These are phyloP conservation scores for Rhamnella rubrinervis DNA, from an alignment of 331 rosid species.

Conservation along the genomic window DNA sequence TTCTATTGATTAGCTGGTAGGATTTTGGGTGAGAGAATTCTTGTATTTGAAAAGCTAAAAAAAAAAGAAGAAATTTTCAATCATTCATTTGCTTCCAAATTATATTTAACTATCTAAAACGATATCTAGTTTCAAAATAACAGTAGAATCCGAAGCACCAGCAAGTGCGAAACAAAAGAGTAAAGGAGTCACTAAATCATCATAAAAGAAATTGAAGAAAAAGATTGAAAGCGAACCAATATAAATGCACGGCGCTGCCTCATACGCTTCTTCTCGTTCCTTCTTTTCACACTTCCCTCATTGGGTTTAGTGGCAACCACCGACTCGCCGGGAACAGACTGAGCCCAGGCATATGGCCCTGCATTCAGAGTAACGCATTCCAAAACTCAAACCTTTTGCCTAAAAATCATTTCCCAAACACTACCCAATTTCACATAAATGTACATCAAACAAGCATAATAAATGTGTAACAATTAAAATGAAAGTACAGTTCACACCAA, in stretches of 20 bases:
- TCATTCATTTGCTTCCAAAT: background rate
- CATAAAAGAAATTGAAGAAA: background rate
- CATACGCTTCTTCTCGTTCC: conserved; percentile 89
- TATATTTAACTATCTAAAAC: background rate
- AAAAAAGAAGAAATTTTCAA: background rate
- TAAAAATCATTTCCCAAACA: background rate
- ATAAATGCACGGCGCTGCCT: conserved; percentile 78
- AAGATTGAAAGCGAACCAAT: conserved; percentile 44
- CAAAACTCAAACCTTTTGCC: background rate
- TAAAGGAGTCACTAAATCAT: background rate
- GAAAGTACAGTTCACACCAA: too few species aligned
- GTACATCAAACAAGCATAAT: background rate
- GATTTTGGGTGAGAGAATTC: background rate
- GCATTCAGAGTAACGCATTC: conserved; percentile 9
- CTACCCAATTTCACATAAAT: background rate
- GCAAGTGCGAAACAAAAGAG: background rate
- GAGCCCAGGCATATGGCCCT: conserved; percentile 84
- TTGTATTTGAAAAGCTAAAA: background rate
- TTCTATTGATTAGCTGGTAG: too few species aligned
- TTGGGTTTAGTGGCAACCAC: conserved; percentile 75
- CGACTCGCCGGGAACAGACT: conserved; percentile 61
- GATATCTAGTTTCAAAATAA: background rate
- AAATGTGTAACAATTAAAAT: background rate
- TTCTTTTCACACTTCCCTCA: conserved; percentile 84
- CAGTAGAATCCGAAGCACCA: background rate